These are phyloP conservation scores for Fusarium torulosum DNA, from an alignment of 2,329 filamentous ascomycete genomes.

Conservation along the genomic window DNA sequence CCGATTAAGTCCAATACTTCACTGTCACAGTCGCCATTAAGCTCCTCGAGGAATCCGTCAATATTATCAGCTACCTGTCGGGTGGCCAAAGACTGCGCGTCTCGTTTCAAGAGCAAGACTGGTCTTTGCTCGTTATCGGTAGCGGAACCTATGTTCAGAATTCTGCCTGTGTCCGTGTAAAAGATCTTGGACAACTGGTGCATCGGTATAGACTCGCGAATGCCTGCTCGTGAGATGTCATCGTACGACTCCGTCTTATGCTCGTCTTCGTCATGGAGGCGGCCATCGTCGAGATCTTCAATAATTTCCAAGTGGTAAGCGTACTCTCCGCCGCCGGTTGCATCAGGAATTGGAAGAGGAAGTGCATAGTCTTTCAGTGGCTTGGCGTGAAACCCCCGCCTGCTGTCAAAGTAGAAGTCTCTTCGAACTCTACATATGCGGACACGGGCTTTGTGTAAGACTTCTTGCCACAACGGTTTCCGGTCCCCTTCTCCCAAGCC, in stretches of 20 bases:
- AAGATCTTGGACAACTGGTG: constrained; percentile 86
- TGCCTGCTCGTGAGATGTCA: constrained; percentile 58
- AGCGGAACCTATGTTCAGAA: constrained; percentile 78
- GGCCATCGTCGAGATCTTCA: constrained; percentile 78
- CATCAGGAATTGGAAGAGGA: constrained; percentile 5
- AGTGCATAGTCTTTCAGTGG: neutral
- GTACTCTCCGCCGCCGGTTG: constrained; percentile 59
- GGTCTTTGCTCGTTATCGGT: constrained; percentile 62
- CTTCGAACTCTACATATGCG: constrained; percentile 78
- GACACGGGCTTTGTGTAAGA: constrained; percentile 90
- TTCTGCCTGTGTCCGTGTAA: constrained; percentile 90
- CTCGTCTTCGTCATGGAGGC: constrained; percentile 63
- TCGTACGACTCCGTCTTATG: constrained; percentile 55
- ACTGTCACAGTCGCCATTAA: constrained; percentile 2
- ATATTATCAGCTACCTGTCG: constrained; percentile 7
- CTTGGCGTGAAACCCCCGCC: constrained; percentile 30
- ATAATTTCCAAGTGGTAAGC: constrained; percentile 85
- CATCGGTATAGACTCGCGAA: constrained; percentile 67
- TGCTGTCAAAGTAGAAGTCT: constrained; percentile 40
- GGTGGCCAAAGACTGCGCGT: constrained; percentile 34
- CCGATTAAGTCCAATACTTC: constrained; percentile 30
- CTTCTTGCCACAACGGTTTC: constrained; percentile 91
- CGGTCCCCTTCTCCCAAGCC: constrained; percentile 59
- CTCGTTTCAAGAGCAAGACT: constrained; percentile 53
- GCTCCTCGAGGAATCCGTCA: constrained; percentile 60